Evolutionary conservation across 2,329 filamentous ascomycete genomes (phyloP).

Genomic region (Fusarium anthophilum): DNA sequence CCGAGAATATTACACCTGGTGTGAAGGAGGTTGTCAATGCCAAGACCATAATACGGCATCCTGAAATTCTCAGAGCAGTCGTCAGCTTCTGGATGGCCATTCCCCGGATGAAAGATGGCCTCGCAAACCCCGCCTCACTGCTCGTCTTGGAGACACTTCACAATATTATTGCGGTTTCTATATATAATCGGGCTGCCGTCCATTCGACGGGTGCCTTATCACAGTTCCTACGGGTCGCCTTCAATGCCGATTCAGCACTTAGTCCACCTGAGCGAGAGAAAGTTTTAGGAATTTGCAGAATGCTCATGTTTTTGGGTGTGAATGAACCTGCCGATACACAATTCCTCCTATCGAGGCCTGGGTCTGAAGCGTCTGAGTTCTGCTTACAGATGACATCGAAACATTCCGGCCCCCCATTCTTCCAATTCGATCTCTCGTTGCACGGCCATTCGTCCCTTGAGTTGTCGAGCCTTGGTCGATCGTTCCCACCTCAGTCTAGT

Average conservation of each 20-base stretch:
- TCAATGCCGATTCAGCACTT: constrained; percentile 61
- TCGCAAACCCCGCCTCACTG: constrained; percentile 65
- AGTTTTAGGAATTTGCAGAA: constrained; percentile 73
- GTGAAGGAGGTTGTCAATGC: constrained; percentile 61
- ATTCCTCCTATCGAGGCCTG: constrained; percentile 68
- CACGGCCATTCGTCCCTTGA: constrained; percentile 92
- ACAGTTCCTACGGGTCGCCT: constrained; percentile 70
- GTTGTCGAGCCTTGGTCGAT: constrained; percentile 81
- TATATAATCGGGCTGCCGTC: constrained; percentile 75
- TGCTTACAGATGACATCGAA: constrained; percentile 76
- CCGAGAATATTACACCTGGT: constrained; percentile 49
- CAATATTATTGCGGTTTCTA: constrained; percentile 67
- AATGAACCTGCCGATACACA: constrained; percentile 85
- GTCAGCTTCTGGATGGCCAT: constrained; percentile 72
- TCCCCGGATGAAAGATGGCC: constrained; percentile 55
- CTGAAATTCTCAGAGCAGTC: constrained; percentile 70
- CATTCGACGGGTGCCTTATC: constrained; percentile 77
- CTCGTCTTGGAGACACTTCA: constrained; percentile 72
- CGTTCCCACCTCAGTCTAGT: constrained; percentile 82
- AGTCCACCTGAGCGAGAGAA: constrained; percentile 65
- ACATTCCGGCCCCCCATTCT: constrained; percentile 81
- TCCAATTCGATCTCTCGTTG: constrained; percentile 92
- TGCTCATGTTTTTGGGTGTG: constrained; percentile 78
- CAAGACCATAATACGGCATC: constrained; percentile 64
- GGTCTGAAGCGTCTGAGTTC: constrained; percentile 71